These are phyloP conservation scores for Senecio squalidus DNA, from an alignment of 140 eudicot species.

Conservation along the genomic window DNA sequence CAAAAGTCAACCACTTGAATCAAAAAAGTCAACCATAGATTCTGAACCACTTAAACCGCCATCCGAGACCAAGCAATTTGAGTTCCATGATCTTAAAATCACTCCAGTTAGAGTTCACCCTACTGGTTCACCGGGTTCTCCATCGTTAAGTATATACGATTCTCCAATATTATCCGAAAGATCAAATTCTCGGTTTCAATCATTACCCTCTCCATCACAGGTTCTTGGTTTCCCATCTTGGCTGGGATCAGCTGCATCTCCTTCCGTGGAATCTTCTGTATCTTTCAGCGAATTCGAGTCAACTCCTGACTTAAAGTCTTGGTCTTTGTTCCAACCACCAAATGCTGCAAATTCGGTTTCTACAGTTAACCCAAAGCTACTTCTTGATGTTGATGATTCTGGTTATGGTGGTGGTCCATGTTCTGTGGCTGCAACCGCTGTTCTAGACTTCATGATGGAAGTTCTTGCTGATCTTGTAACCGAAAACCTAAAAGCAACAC, in stretches of 20 bases:
- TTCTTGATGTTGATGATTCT: slow-evolving; percentile 85
- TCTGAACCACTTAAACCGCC: slow-evolving; percentile 30
- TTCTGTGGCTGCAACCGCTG: slow-evolving; percentile 87
- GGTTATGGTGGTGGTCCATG: slow-evolving; percentile 99
- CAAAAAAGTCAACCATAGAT: slow-evolving; percentile 23
- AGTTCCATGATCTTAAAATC: slow-evolving; percentile 38
- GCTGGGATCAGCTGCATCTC: slow-evolving; percentile 54
- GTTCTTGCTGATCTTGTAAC: slow-evolving; percentile 88
- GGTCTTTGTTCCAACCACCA: slow-evolving; percentile 38
- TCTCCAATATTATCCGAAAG: slow-evolving; percentile 76
- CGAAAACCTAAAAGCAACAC: slow-evolving; percentile 74
- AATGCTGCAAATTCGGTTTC: slow-evolving; percentile 34
- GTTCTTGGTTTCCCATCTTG: slow-evolving; percentile 70
- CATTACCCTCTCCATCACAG: slow-evolving; percentile 55
- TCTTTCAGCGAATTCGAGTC: slow-evolving; percentile 53
- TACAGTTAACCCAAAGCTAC: slow-evolving; percentile 50
- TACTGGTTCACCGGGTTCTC: slow-evolving; percentile 57
- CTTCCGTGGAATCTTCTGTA: slow-evolving; percentile 63
- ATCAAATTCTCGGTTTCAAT: slow-evolving; percentile 42
- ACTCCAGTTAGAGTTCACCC: slow-evolving; percentile 35
- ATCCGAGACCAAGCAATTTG: slow-evolving; percentile 36
- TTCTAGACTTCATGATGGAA: slow-evolving; percentile 79
- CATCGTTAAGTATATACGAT: slow-evolving; percentile 46
- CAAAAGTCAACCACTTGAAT: slow-evolving; percentile 25
- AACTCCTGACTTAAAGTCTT: slow-evolving; percentile 41